phyloP scores from a whole-genome alignment of 768 basidiomycete species.

The Kwoniella sp. region DNA sequence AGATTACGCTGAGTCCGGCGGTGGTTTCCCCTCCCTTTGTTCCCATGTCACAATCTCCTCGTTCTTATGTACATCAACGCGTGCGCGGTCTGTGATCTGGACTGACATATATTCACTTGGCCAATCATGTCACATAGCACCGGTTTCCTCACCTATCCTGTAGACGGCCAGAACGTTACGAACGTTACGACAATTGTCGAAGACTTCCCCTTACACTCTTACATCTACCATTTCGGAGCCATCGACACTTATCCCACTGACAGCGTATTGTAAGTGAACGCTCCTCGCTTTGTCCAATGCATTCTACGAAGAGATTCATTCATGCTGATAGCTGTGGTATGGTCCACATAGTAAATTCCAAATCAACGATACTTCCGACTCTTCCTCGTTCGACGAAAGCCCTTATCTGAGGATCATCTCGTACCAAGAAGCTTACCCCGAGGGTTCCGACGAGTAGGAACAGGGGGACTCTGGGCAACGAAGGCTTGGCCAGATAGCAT shows the following conservation, averaged over 20 bases:
- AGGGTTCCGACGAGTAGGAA: background rate
- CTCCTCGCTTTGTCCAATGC: no score
- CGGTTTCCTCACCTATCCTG: background rate
- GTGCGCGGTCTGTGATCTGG: no score
- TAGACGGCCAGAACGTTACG: background rate
- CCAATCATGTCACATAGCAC: background rate
- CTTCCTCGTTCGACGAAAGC: background rate
- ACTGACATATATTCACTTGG: no score
- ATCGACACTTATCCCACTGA: slow-evolving; percentile 1
- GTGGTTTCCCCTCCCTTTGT: background rate
- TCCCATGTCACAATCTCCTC: no score
- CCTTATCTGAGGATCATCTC: background rate
- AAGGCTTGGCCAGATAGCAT: no score
- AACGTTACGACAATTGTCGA: background rate
- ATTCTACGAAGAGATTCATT: no score
- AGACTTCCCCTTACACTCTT: background rate
- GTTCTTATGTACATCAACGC: no score
- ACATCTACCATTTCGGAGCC: slow-evolving; percentile 5
- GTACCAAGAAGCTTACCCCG: background rate
- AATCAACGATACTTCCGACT: slow-evolving; percentile 6
- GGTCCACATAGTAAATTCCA: background rate
- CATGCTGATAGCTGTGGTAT: background rate
- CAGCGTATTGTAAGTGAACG: background rate
- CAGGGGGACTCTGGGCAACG: no score
- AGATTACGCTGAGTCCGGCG: background rate